phyloP scores from a whole-genome alignment of 768 basidiomycete species.

The Phallus indusiatus region DNA sequence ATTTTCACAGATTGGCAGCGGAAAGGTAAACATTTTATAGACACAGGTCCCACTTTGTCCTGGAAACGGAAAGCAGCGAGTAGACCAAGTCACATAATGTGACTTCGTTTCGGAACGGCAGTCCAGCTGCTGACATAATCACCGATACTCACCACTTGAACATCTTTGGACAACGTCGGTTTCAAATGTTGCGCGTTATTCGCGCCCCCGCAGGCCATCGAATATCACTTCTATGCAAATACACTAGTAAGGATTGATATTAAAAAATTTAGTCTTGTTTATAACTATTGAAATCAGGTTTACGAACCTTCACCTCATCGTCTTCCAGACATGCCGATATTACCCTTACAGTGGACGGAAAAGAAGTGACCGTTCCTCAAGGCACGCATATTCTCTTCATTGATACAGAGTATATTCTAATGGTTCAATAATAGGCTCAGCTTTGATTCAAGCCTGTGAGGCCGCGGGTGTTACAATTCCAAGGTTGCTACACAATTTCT shows the following conservation, averaged over 20 bases:
- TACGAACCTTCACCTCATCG: slow-evolving; percentile 53
- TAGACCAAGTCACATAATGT: neutral
- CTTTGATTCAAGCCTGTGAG: slow-evolving; percentile 95
- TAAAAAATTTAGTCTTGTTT: neutral
- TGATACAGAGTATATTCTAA: neutral
- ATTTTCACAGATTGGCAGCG: too few relatives aligned
- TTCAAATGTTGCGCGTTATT: slow-evolving; percentile 7
- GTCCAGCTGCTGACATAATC: neutral
- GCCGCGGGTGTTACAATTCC: slow-evolving; percentile 78
- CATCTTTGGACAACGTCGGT: neutral
- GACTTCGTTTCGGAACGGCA: neutral
- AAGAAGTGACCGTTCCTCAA: slow-evolving; percentile 94
- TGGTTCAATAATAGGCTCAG: slow-evolving; percentile 51
- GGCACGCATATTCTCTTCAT: slow-evolving; percentile 40
- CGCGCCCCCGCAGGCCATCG: slow-evolving; percentile 3
- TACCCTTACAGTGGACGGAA: slow-evolving; percentile 92
- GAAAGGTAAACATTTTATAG: too few relatives aligned
- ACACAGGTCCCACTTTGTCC: too few relatives aligned
- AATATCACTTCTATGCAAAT: slow-evolving; percentile 4
- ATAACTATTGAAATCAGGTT: neutral
- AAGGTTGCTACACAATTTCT: slow-evolving; percentile 35
- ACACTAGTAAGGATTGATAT: neutral
- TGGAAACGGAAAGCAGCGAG: too few relatives aligned
- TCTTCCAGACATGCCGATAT: slow-evolving; percentile 65
- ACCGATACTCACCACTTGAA: neutral